phyloP scores from a whole-genome alignment of 805 yeast genomes.

The Myxozyma melibiosi region DNA sequence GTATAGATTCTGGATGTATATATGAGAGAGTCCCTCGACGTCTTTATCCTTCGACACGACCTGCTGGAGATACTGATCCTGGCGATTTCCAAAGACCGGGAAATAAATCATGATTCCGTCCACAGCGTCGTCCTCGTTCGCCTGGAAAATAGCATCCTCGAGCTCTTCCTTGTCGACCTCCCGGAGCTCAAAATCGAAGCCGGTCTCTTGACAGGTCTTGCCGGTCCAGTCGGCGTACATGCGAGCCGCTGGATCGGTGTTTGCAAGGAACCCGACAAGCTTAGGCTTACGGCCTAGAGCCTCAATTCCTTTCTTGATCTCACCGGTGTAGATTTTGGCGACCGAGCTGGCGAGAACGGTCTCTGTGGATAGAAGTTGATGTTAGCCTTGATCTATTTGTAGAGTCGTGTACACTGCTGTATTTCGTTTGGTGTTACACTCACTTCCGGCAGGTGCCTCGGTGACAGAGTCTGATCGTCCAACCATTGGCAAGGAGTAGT shows the following conservation, averaged over 20 bases:
- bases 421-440: not conserved
- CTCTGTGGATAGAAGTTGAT: not conserved
- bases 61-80: constrained; percentile 94
- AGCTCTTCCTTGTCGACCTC: constrained; percentile 76
- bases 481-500: not conserved
- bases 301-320: constrained; percentile 62
- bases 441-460: constrained; percentile 15
- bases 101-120: constrained; percentile 96
- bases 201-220: constrained; percentile 82
- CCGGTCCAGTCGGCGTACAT: constrained; percentile 97
- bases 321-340: constrained; percentile 78
- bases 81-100: constrained; percentile 94
- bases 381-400: too few relatives aligned
- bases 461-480: not conserved
- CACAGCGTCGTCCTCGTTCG: constrained; percentile 73
- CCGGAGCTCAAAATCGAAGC: constrained; percentile 79
- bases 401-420: too few relatives aligned
- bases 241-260: constrained; percentile 90
- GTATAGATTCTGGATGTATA: constrained; percentile 90
- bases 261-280: constrained; percentile 89
- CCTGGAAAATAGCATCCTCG: constrained; percentile 79
- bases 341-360: constrained; percentile 70
- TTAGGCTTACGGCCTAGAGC: constrained; percentile 62
- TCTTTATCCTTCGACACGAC: constrained; percentile 88
- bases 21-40: constrained; percentile 91